Conservation (phyloP, 495 filamentous ascomycete genomes). For the Penicillium riverlandense region DNA sequence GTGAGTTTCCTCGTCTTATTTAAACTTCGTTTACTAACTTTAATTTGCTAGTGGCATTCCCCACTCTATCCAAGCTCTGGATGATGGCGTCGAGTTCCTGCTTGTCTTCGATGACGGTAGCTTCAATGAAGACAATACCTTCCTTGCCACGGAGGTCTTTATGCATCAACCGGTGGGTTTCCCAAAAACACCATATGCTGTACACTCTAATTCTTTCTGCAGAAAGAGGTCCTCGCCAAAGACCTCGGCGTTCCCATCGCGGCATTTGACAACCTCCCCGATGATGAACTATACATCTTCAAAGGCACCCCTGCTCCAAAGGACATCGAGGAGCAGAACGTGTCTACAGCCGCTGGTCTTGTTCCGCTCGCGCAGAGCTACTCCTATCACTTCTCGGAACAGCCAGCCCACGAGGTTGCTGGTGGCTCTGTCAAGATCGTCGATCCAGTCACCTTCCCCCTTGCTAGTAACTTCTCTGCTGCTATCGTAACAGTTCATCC, state of each 20-base stretch:
- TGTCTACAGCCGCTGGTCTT: conserved; percentile 50
- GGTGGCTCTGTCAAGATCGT: conserved; percentile 64
- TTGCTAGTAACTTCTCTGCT: conserved; percentile 51
- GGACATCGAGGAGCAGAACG: conserved; percentile 55
- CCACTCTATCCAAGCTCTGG: conserved; percentile 60
- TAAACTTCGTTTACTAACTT: not conserved
- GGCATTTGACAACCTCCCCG: conserved; percentile 51
- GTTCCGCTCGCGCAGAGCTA: conserved; percentile 47
- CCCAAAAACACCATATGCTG: not conserved
- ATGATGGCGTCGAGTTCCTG: conserved; percentile 60
- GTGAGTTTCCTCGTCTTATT: conserved; percentile 6
- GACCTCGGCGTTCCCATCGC: conserved; percentile 48
- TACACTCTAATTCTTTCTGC: not conserved
- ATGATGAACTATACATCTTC: conserved; percentile 62
- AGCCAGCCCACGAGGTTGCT: conserved; percentile 48
- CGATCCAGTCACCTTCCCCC: conserved; percentile 57
- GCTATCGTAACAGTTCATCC: conserved; percentile 61
- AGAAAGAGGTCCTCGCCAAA: conserved; percentile 56
- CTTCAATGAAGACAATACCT: conserved; percentile 66
- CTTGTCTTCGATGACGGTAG: conserved; percentile 61
- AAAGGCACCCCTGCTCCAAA: conserved; percentile 53
- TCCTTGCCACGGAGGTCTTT: conserved; percentile 60
- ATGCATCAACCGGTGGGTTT: conserved; percentile 41
- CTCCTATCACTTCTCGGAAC: conserved; percentile 61
- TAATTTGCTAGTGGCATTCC: conserved; percentile 43